A percentile compares a stretch with the other conserved stretches of the same genome.
These are phyloP conservation scores for Fagopyrum tataricum DNA, from an alignment of 148 eudicot genomes.

Conservation along the genomic window DNA sequence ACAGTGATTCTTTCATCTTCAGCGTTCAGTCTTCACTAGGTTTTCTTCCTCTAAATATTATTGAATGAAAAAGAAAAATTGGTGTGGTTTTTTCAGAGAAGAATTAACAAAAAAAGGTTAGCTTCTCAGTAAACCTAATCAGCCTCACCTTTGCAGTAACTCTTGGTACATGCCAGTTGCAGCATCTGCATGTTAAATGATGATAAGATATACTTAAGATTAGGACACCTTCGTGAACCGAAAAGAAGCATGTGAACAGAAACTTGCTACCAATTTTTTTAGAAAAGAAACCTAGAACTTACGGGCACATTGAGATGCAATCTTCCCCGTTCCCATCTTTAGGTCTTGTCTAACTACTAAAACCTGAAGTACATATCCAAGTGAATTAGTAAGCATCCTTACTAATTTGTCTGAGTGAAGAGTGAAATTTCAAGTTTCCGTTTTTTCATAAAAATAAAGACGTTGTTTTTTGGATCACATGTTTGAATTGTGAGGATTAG, in stretches of 20 bases:
- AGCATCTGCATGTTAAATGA: constrained; percentile 55
- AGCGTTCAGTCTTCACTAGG: too few species aligned
- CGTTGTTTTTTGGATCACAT: too few species aligned
- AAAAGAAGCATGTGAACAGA: not conserved
- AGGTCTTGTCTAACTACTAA: constrained; percentile 94
- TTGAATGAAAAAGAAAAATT: not conserved
- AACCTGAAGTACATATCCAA: constrained; percentile 36
- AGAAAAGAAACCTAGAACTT: constrained; percentile 23
- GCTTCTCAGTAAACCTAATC: not conserved
- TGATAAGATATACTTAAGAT: not conserved
- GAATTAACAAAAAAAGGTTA: too few species aligned
- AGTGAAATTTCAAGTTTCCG: too few species aligned
- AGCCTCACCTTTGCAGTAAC: constrained; percentile 58
- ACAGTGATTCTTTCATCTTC: too few species aligned
- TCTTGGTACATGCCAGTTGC: constrained; percentile 87
- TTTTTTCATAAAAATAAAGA: too few species aligned
- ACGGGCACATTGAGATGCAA: constrained; percentile 99
- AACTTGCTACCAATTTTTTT: not conserved
- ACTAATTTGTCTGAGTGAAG: not conserved
- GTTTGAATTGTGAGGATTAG: too few species aligned
- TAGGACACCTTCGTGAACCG: not conserved
- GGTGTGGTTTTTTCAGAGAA: too few species aligned
- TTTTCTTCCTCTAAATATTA: too few species aligned
- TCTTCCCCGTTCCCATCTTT: constrained; percentile 86
- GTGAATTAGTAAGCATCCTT: not conserved